Evolutionary conservation across 495 filamentous ascomycete genomes (phyloP), one percentile per base, ranked within the genome.

Genomic region (Hypomontagnella submonticulosa): DNA sequence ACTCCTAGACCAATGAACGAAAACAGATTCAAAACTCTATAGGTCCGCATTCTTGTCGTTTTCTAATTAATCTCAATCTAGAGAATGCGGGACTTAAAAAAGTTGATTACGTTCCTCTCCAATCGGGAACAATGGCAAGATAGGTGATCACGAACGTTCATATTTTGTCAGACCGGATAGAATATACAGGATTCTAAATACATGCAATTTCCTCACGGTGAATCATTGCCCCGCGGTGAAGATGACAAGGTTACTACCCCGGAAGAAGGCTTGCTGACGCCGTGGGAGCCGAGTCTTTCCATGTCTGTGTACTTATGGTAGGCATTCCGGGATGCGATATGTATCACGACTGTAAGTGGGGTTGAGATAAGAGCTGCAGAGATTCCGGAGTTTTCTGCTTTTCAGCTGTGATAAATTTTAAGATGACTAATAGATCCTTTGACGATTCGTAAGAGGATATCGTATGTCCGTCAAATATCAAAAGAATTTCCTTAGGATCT

Each of bases 331-430:
- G 49, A 32, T 34, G 32, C 7, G 56, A 41, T 59, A 27, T 2
- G 23, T 6, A 50, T 59, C 30, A 12, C 19, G 32, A 52, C 4
- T 46, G 9, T 53, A 18, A 61, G 57, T 41, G 57, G 57, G 57
- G 57, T 47, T 61, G 37, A 61, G 57, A 61, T 61, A 53, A 61
- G 27, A 41, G 30, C 23, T 27, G 3, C 23, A 27, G 23, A 27
- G 23, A 27, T 27, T 27, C 23, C 23, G 23, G 23, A n/a, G 23
- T 6, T 27, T 27, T 6, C 23, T 27, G 23, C 6, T 27, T 27
- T 27, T 27, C 23, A 27, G 23, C 23, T 27, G 23, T 27, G 23
- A 27, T 27, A 27, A 27, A 6, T 27, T 27, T 6, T 27, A 27
- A 27, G 23, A 27, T 27, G 23, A 27, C 23, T 27, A 27, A 27